These are phyloP conservation scores for Rhododendron molle DNA, from an alignment of 148 eudicot species.

Conservation along the genomic window DNA sequence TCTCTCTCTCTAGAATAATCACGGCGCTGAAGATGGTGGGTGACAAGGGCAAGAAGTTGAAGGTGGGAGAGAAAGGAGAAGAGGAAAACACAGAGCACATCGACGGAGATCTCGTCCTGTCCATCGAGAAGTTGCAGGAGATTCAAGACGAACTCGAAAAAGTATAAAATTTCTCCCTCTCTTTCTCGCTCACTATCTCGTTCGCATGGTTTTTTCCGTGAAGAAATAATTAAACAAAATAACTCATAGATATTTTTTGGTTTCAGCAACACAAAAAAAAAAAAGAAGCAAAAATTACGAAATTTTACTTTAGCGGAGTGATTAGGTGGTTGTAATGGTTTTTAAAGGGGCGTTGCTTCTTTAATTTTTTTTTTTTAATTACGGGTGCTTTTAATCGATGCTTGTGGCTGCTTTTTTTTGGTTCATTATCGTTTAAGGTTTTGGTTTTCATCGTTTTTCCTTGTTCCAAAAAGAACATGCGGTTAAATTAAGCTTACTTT, in stretches of 20 bases:
- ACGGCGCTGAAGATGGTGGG: conserved; percentile 41
- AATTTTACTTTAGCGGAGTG: not conserved
- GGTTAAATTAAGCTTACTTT: not conserved
- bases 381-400: not conserved
- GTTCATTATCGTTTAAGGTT: not conserved
- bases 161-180: conserved; percentile 26
- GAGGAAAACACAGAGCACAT: conserved; percentile 49
- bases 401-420: not conserved
- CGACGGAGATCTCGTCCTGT: conserved; percentile 58
- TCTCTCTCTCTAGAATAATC: not conserved
- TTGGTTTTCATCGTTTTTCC: not conserved
- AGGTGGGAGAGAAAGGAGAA: conserved; percentile 44
- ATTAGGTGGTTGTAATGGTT: not conserved
- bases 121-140: conserved; percentile 85
- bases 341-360: not conserved
- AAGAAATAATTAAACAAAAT: not conserved
- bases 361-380: not conserved
- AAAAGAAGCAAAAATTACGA: not conserved
- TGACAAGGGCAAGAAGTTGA: conserved; percentile 76
- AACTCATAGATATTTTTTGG: not conserved
- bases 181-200: not conserved
- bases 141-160: conserved; percentile 94
- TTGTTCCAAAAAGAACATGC: not conserved
- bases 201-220: not conserved
- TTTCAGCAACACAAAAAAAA: not conserved